Evolutionary conservation across 1,139 yeast species (phyloP).

Genomic region (Candida neerlandica): DNA sequence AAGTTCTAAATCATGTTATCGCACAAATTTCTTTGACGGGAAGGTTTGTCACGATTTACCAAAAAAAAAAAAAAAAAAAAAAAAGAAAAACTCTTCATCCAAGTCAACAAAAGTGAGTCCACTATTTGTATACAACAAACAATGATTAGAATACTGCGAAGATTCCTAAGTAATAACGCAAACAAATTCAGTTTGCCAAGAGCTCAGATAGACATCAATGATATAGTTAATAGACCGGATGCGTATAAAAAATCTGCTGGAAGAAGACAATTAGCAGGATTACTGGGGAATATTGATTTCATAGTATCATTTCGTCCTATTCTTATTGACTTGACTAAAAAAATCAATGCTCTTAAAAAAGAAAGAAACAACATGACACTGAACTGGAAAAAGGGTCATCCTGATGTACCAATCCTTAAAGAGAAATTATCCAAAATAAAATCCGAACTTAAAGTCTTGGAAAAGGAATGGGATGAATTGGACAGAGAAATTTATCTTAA

Average conservation of each 20-base stretch:
- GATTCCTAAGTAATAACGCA: constrained; percentile 13
- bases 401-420: constrained; percentile 12
- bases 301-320: constrained; percentile 28
- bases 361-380: constrained; percentile 33
- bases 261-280: constrained; percentile 43
- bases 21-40: not conserved
- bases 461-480: constrained; percentile 28
- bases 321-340: constrained; percentile 24
- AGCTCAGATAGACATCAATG: constrained; percentile 45
- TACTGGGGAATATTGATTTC: constrained; percentile 32
- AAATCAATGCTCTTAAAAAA: constrained; percentile 30
- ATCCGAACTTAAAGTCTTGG: constrained; percentile 33
- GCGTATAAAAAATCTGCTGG: constrained; percentile 47
- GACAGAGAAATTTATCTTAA: constrained; percentile 32
- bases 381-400: constrained; percentile 19
- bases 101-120: no score
- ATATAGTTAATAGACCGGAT: constrained; percentile 40
- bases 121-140: not conserved
- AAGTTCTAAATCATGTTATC: no score
- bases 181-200: constrained; percentile 15
- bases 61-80: not conserved
- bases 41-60: no score
- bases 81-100: not conserved
- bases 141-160: constrained; percentile 8
- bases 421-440: constrained; percentile 39